phyloP scores from a whole-genome alignment of 495 filamentous ascomycete genomes.

The Elasticomyces elasticus region DNA sequence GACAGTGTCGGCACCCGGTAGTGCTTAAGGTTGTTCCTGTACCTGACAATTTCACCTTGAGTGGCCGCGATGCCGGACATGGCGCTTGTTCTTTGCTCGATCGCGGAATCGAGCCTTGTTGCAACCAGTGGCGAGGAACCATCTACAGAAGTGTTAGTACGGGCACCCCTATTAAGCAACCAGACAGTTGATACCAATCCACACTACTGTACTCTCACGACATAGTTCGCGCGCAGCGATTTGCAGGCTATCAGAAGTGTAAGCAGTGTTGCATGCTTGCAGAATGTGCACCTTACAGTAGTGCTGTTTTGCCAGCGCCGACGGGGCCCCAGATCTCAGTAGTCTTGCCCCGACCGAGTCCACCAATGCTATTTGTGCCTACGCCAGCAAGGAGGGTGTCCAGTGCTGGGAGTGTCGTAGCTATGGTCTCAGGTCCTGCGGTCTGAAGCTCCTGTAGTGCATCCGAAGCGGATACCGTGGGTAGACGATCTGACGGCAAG shows the following conservation, averaged over 20 bases:
- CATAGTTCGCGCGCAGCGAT: not conserved
- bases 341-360: slow-evolving; percentile 66
- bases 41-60: not conserved
- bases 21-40: slow-evolving; percentile 25
- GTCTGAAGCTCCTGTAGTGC: slow-evolving; percentile 57
- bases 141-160: not conserved
- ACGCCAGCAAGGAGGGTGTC: slow-evolving; percentile 25
- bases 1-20: slow-evolving; percentile 48
- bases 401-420: slow-evolving; percentile 56
- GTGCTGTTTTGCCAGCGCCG: slow-evolving; percentile 74
- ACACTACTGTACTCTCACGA: not conserved
- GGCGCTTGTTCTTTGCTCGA: not conserved
- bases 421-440: slow-evolving; percentile 42
- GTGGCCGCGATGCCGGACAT: not conserved
- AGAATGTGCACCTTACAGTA: slow-evolving; percentile 47
- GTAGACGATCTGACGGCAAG: slow-evolving; percentile 52
- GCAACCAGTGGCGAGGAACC: not conserved
- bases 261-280: not conserved
- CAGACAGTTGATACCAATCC: slow-evolving; percentile 3
- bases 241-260: not conserved
- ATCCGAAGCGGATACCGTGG: slow-evolving; percentile 82
- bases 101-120: not conserved
- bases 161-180: not conserved
- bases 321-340: slow-evolving; percentile 84
- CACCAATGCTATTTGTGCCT: slow-evolving; percentile 29